A percentile compares a stretch with the other conserved stretches of the same genome.
Evolutionary conservation across 495 filamentous ascomycete species (phyloP).

Genomic region (Aspergillus ellipticus): DNA sequence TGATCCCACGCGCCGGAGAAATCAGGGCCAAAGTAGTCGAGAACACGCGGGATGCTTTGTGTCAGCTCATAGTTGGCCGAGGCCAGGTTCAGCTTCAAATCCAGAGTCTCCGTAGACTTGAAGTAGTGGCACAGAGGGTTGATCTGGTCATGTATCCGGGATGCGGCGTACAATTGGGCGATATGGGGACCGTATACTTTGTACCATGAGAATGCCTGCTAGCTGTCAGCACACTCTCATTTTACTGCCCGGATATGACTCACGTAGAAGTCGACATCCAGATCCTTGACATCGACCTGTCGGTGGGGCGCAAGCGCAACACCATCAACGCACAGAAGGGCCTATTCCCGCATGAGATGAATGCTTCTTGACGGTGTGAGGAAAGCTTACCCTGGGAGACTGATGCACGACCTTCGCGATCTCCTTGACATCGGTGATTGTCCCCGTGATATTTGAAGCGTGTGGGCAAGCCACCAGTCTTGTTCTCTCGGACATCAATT

Average conservation of each 20-base stretch:
- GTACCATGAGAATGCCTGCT: constrained; percentile 61
- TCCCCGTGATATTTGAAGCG: constrained; percentile 65
- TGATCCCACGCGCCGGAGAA: constrained; percentile 41
- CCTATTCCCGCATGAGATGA: constrained; percentile 20
- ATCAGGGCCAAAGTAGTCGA: constrained; percentile 49
- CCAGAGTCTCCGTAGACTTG: constrained; percentile 53
- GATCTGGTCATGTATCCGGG: constrained; percentile 44
- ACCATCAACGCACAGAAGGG: constrained; percentile 53
- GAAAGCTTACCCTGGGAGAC: constrained; percentile 25
- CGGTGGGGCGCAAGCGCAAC: constrained; percentile 71
- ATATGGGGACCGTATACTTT: constrained; percentile 75
- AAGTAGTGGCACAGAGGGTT: constrained; percentile 63
- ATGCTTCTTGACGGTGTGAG: constrained; percentile 31
- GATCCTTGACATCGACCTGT: constrained; percentile 56
- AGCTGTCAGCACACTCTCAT: constrained; percentile 44
- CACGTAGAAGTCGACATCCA: constrained; percentile 69
- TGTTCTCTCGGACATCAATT: constrained; percentile 55
- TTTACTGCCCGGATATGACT: background rate
- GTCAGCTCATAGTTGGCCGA: constrained; percentile 65
- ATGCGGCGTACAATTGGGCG: constrained; percentile 58
- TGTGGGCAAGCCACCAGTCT: constrained; percentile 67
- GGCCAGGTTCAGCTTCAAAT: constrained; percentile 62
- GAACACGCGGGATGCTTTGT: constrained; percentile 52
- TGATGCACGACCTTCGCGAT: constrained; percentile 47
- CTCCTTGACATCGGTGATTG: constrained; percentile 56